Evolutionary conservation across 2,329 filamentous ascomycete species (phyloP), one percentile per base, ranked within the genome.

Genomic region (Fusarium sp.): DNA sequence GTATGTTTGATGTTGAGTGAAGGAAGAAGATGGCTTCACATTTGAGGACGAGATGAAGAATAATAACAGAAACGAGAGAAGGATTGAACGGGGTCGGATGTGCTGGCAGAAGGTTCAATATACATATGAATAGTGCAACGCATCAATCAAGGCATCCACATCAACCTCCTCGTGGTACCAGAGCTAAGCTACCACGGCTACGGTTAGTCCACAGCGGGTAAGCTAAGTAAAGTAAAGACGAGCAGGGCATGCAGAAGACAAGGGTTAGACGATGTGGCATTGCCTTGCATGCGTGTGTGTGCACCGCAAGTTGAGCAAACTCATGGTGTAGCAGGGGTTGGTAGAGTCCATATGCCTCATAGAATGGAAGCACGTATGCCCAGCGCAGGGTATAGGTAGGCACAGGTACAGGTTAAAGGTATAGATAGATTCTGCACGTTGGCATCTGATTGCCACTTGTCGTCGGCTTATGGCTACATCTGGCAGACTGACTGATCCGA

Each of bases 401-500:
- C 6, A 30, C 28, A 28, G 26, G 14, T 34, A 37, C 34, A 37
- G 34, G 34, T 37, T 37, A 43, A 62, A 49, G 49, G 39, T 34
- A 43, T n/a, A 58, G 31, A 18, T 21, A 54, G 19, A 25, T 62
- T 56, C 62, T 72, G 61, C 56, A 62, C 7, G 49, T 28, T 52
- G 49, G 49, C 49, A 52, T 52, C 31, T 68, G 62, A 66, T 72
- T 66, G 71, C 72, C 72, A 75, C 71, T 69, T 73, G 74, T 75
- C 72, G 74, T 73, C 72, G 74, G 71, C 74, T 75, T 73, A 75
- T 73, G 71, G 71, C 66, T 71, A 72, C 74, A 74, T 69, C 58
- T 74, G 66, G 69, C 59, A 69, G 71, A 63, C 73, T 74, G 69
- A 70, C 58, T 70, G 69, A 72, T 65, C 60, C 64, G 72, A 37